These are phyloP conservation scores for Simplicillium sp. DNA, from an alignment of 2,329 filamentous ascomycete species.

Conservation along the genomic window DNA sequence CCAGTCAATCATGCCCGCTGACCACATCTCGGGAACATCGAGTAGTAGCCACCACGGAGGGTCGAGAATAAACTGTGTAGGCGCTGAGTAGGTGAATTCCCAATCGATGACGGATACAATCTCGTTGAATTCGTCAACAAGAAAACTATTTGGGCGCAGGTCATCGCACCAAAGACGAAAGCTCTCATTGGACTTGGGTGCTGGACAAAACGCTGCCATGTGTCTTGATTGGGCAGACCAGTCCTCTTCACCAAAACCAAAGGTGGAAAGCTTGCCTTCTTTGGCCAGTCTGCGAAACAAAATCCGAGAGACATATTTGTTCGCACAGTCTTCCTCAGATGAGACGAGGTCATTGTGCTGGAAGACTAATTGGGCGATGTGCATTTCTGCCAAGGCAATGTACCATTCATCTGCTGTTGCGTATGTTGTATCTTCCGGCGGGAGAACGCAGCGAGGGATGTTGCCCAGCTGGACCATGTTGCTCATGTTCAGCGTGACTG, in stretches of 20 bases:
- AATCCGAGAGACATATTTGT: slow-evolving; percentile 24
- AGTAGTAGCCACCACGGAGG: slow-evolving; percentile 25
- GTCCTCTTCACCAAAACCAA: slow-evolving; percentile 14
- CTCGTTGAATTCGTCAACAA: slow-evolving; percentile 16
- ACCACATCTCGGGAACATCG: slow-evolving; percentile 5
- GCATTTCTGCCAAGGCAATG: slow-evolving; percentile 23
- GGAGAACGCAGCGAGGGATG: slow-evolving; percentile 13
- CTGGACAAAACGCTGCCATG: slow-evolving; percentile 6
- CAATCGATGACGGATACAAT: slow-evolving; percentile 21
- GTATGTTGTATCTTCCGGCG: slow-evolving; percentile 12
- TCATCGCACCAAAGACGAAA: slow-evolving; percentile 21
- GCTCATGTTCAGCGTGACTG: slow-evolving; percentile 32
- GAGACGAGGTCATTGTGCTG: slow-evolving; percentile 24
- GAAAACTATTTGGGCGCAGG: slow-evolving; percentile 20
- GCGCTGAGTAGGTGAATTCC: slow-evolving; percentile 26
- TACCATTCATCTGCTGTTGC: slow-evolving; percentile 24
- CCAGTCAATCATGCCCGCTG: slow-evolving; percentile 8
- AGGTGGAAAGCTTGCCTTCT: slow-evolving; percentile 10
- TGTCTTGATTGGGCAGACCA: slow-evolving; percentile 18
- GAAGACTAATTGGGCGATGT: slow-evolving; percentile 22
- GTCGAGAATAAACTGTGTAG: slow-evolving; percentile 21
- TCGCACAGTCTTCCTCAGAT: slow-evolving; percentile 20
- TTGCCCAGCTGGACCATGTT: slow-evolving; percentile 20
- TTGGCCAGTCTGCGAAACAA: slow-evolving; percentile 19
- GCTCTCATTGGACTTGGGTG: slow-evolving; percentile 17